phyloP scores from a whole-genome alignment of 768 basidiomycete species.

The Mycena venus region DNA sequence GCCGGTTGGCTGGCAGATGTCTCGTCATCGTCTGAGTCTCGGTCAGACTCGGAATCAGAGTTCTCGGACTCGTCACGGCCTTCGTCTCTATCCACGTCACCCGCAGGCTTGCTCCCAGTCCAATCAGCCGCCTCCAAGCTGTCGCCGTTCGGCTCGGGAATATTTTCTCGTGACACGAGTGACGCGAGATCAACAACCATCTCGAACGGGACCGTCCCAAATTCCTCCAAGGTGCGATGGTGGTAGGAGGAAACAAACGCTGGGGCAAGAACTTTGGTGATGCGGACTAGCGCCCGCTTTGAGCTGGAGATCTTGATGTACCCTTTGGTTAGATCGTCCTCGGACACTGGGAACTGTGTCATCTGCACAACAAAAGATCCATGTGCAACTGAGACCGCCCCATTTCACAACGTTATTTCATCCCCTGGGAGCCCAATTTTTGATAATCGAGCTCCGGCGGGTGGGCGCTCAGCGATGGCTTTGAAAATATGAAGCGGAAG shows the following conservation, averaged over 20 bases:
- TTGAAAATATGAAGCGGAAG: background rate
- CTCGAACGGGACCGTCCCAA: background rate
- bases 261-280: background rate
- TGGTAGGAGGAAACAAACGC: constrained; percentile 1
- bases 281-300: background rate
- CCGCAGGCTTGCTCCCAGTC: no score
- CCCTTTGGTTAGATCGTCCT: no score
- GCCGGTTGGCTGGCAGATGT: no score
- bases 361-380: background rate
- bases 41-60: no score
- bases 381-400: background rate
- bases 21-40: no score
- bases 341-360: background rate
- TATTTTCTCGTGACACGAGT: background rate
- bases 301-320: background rate
- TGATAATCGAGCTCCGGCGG: background rate
- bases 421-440: background rate
- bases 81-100: no score
- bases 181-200: constrained; percentile 4
- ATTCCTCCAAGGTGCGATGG: background rate
- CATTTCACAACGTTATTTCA: background rate
- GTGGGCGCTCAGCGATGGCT: background rate
- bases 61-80: no score
- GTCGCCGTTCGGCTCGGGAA: no score
- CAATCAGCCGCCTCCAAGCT: no score